Evolutionary conservation across 2,329 filamentous ascomycete species (phyloP), one percentile per base, ranked within the genome.

Genomic region (Fusarium xylarioides): DNA sequence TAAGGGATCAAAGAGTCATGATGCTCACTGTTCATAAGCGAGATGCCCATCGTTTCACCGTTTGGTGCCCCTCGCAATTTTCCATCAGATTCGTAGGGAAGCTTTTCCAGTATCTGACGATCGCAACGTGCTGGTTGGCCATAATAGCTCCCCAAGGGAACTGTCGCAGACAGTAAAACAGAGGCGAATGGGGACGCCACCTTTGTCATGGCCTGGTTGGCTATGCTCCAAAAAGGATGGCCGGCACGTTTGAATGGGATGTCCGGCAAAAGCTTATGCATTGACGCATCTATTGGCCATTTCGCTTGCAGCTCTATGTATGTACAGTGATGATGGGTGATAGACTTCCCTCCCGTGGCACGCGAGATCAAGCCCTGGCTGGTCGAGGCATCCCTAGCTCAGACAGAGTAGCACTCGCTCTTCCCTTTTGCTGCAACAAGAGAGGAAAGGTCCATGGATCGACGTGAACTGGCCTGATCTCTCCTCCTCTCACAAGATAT

Each of bases 121-220:
- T 73, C 71, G 71, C 73, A 57, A 43, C 43, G 30, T 49, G 38
- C 54, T 73, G 71, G 67, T 71, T 73, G 65, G 69, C 21, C 32
- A 46, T 53, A 37, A 26, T 19, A 32, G 28, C 40, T 52, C 37
- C 37, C 19, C 54, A 21, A 23, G 43, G 38, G 14, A 32, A 38
- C 55, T 55, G 58, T 66, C 43, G 43, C 14, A 23, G 64, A 50
- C 47, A 54, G 40, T 52, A 35, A 34, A 66, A 43, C 42, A 43
- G 37, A 68, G 64, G 49, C 23, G 49, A 66, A 59, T 42, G 26
- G 52, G 42, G 49, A 71, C 71, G 71, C 71, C 71, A 73, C 71
- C 18, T 74, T 73, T 56, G 71, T 73, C 71, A 73, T 74, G 54
- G 67, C n/a, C 42, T 60, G 56, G 53, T 43, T 67, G 58, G 58